Evolutionary conservation across 1,139 yeast species (phyloP).

Genomic region (Eremothecium coryli): DNA sequence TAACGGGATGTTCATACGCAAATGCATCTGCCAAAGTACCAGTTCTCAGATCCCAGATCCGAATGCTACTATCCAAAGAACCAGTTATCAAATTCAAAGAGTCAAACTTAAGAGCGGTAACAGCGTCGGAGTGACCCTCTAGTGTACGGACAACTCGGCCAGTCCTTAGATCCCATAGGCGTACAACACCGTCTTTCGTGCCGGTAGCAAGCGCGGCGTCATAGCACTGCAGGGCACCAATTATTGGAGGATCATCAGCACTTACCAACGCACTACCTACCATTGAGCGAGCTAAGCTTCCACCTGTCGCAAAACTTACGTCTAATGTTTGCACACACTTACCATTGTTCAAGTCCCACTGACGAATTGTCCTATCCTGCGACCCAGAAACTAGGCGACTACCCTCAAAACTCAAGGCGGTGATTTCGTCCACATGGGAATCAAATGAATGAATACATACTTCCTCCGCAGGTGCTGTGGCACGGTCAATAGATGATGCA

Average conservation of each 20-base stretch:
- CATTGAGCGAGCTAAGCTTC: conserved; percentile 5
- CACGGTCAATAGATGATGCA: conserved; percentile 12
- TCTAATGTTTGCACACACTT: conserved; percentile 34
- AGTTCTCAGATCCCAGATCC: conserved; percentile 65
- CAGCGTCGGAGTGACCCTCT: conserved; percentile 63
- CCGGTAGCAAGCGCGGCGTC: conserved; percentile 73
- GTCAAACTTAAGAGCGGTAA: conserved; percentile 62
- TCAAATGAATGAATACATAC: conserved; percentile 41
- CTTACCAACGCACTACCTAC: conserved; percentile 1
- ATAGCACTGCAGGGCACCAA: conserved; percentile 38
- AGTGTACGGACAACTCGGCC: conserved; percentile 60
- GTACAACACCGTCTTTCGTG: conserved; percentile 62
- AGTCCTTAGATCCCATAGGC: conserved; percentile 67
- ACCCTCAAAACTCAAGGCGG: conserved; percentile 53
- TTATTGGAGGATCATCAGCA: conserved; percentile 16
- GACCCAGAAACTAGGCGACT: conserved; percentile 67
- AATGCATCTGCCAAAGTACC: conserved; percentile 54
- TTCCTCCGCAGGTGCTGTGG: conserved; percentile 27
- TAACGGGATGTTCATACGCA: conserved; percentile 46
- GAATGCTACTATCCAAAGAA: conserved; percentile 51
- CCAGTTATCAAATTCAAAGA: conserved; percentile 55
- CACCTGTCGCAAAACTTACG: conserved; percentile 21
- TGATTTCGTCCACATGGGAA: conserved; percentile 55
- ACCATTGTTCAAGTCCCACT: conserved; percentile 86
- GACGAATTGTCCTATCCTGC: conserved; percentile 72